A percentile compares a stretch with the other conserved stretches of the same genome.
Conservation (phyloP, 2,329 filamentous ascomycete species). For the Pyrenophora seminiperda region DNA sequence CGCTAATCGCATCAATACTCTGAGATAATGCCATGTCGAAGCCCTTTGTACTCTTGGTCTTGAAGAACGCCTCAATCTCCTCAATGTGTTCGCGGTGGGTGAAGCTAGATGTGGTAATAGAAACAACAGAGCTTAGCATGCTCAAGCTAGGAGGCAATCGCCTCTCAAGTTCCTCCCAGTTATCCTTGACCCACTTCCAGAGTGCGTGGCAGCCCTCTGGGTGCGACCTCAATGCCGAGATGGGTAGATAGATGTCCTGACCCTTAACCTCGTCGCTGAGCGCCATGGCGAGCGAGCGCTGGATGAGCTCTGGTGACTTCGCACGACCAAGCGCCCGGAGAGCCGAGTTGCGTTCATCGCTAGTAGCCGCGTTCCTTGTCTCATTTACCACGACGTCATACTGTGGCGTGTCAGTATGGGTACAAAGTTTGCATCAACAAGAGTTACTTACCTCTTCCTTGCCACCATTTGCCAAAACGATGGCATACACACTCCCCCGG, state of each 20-base stretch:
- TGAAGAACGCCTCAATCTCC: constrained; percentile 81
- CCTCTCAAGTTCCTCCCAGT: constrained; percentile 84
- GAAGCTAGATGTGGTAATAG: constrained; percentile 81
- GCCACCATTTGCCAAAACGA: constrained; percentile 82
- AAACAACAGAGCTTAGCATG: constrained; percentile 84
- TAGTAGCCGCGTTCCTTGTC: constrained; percentile 74
- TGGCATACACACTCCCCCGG: constrained; percentile 81
- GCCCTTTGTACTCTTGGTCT: constrained; percentile 78
- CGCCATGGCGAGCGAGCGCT: constrained; percentile 76
- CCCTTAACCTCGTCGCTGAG: constrained; percentile 84
- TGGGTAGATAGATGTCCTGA: constrained; percentile 91
- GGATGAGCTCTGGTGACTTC: constrained; percentile 76
- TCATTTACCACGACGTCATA: constrained; percentile 79
- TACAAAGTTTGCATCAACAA: neutral
- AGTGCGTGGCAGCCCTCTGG: constrained; percentile 78
- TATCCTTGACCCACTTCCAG: constrained; percentile 81
- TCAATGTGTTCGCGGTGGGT: constrained; percentile 75
- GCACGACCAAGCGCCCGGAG: constrained; percentile 82
- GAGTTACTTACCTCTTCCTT: constrained; percentile 69
- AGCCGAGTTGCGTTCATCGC: constrained; percentile 90
- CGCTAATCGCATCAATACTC: constrained; percentile 80
- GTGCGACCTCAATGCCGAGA: constrained; percentile 77
- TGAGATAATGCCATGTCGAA: constrained; percentile 91
- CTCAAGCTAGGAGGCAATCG: constrained; percentile 83
- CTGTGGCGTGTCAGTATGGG: constrained; percentile 47